These are phyloP conservation scores for Scytalidium sp. DNA, from an alignment of 2,329 filamentous ascomycete genomes.

Conservation along the genomic window DNA sequence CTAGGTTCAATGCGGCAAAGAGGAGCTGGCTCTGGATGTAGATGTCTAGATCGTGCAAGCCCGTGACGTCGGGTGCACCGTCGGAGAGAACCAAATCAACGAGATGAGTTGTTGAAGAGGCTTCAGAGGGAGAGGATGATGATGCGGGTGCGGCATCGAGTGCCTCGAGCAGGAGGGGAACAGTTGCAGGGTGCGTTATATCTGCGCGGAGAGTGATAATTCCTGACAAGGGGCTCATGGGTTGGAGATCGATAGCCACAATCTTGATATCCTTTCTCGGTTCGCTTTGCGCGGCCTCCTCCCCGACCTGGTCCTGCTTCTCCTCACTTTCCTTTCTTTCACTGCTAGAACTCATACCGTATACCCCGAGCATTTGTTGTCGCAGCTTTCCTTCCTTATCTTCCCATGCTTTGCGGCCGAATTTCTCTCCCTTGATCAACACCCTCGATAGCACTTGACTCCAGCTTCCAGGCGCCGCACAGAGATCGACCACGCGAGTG, in stretches of 20 bases:
- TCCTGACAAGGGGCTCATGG: conserved; percentile 89
- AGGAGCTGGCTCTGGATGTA: conserved; percentile 96
- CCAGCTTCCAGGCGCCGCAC: conserved; percentile 95
- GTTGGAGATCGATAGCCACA: conserved; percentile 92
- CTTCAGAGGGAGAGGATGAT: conserved; percentile 43
- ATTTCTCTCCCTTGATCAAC: conserved; percentile 88
- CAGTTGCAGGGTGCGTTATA: conserved; percentile 94
- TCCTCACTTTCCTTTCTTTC: conserved; percentile 12
- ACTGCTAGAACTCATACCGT: conserved; percentile 13
- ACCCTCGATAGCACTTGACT: conserved; percentile 93
- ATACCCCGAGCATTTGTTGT: conserved; percentile 51
- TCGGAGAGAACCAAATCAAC: conserved; percentile 95
- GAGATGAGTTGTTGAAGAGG: conserved; percentile 55
- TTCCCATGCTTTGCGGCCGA: conserved; percentile 82
- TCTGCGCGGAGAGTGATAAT: conserved; percentile 92
- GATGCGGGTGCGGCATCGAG: conserved; percentile 70
- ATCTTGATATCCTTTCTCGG: conserved; percentile 80
- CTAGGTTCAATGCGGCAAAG: conserved; percentile 89
- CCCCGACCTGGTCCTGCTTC: conserved; percentile 28
- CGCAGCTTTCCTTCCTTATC: conserved; percentile 71
- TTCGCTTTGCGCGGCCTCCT: conserved; percentile 24
- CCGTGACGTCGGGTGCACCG: conserved; percentile 93
- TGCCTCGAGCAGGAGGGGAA: conserved; percentile 81
- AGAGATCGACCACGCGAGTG: conserved; percentile 90
- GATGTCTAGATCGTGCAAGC: conserved; percentile 94